These are phyloP conservation scores for Blastobotrys robertii DNA, from an alignment of 805 yeast genomes.

Conservation along the genomic window DNA sequence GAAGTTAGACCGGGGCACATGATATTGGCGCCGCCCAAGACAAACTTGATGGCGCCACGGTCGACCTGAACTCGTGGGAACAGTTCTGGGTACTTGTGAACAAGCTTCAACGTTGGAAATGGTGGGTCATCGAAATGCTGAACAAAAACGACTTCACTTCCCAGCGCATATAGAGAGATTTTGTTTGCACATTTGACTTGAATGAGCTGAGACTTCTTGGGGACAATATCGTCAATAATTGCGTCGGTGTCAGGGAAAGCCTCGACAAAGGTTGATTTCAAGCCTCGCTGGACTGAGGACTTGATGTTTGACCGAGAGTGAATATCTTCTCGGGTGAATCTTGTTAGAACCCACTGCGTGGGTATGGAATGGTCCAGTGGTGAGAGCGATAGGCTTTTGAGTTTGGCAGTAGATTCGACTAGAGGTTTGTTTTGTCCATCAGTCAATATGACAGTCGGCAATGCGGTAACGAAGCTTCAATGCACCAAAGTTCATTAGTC, in stretches of 20 bases:
- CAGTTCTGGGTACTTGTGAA: conserved; percentile 47
- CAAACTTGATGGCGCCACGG: conserved; percentile 93
- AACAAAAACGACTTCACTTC: conserved; percentile 62
- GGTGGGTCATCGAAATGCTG: conserved; percentile 74
- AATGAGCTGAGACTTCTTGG: conserved; percentile 77
- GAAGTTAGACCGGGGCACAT: conserved; percentile 94
- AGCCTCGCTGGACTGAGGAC: conserved; percentile 87
- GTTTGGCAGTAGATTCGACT: no score
- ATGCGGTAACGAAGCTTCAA: no score
- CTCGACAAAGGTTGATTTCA: conserved; percentile 60
- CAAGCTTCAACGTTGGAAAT: conserved; percentile 55
- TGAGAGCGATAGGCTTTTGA: no score
- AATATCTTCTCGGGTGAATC: conserved; percentile 75
- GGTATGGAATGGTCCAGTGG: no score
- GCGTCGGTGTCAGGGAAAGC: conserved; percentile 71
- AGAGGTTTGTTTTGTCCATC: no score
- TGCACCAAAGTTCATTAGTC: no score
- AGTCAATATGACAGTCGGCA: no score
- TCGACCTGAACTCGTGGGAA: conserved; percentile 88
- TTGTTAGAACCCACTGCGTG: conserved; percentile 1
- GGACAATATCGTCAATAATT: conserved; percentile 70
- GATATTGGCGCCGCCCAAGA: conserved; percentile 89
- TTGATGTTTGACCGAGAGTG: conserved; percentile 87
- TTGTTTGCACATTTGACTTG: conserved; percentile 84
- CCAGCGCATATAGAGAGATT: conserved; percentile 65